Percentiles rank a stretch among this genome's conserved stretches.
Evolutionary conservation across 805 yeast species (phyloP).

Genomic region (Yarrowia sp.): DNA sequence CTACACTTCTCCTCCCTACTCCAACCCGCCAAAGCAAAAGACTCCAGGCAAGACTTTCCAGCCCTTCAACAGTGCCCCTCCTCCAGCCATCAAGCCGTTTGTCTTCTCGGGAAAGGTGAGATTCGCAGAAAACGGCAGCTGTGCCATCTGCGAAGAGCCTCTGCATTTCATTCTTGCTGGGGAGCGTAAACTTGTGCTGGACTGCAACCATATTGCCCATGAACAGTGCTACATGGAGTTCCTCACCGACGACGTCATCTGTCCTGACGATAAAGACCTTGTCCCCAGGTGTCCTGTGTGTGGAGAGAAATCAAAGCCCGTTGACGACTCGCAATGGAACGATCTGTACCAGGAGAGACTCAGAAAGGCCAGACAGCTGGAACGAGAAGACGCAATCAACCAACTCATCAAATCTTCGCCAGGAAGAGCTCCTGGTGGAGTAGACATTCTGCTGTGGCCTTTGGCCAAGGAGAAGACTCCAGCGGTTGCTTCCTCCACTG

Average conservation of each 20-base stretch:
- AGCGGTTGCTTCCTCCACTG: not conserved
- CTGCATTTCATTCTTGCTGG: slow-evolving; percentile 19
- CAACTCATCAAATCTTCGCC: slow-evolving; percentile 16
- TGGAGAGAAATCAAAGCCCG: slow-evolving; percentile 13
- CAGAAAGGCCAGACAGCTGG: slow-evolving; percentile 6
- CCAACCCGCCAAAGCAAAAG: not conserved
- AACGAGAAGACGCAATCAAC: slow-evolving; percentile 28
- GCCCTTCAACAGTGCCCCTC: slow-evolving; percentile 14
- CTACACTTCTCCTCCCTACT: slow-evolving; percentile 21
- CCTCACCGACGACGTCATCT: slow-evolving; percentile 11
- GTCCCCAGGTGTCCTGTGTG: slow-evolving; percentile 13
- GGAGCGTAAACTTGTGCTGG: slow-evolving; percentile 13
- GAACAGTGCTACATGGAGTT: slow-evolving; percentile 33
- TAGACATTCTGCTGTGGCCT: slow-evolving; percentile 24
- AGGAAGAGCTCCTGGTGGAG: not conserved
- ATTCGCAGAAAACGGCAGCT: slow-evolving; percentile 6
- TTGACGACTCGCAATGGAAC: slow-evolving; percentile 24
- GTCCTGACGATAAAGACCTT: slow-evolving; percentile 18
- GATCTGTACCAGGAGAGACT: slow-evolving; percentile 10
- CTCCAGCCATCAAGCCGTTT: slow-evolving; percentile 14
- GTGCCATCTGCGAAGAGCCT: slow-evolving; percentile 32
- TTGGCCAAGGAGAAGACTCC: slow-evolving; percentile 26
- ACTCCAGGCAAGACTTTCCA: not conserved
- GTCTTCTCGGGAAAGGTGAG: slow-evolving; percentile 17
- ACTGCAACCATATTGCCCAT: slow-evolving; percentile 21